Percentiles rank a stretch among this genome's conserved stretches.
Conservation (phyloP, 169 alveolate genomes). For the Besnoitia besnoiti region DNA sequence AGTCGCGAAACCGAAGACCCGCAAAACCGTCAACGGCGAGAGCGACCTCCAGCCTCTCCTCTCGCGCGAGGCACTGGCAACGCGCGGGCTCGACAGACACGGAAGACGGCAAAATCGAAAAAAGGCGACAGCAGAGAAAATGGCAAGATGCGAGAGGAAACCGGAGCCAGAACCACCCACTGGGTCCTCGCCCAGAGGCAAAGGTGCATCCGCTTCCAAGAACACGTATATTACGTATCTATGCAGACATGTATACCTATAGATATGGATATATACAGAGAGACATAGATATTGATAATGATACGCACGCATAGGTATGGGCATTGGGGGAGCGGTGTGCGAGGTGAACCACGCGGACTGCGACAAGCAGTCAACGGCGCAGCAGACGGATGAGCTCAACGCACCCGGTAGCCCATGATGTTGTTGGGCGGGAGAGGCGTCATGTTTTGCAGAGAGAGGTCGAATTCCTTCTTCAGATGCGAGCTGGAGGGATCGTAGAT, state of each 20-base stretch:
- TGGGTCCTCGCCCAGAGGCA: too few relatives aligned
- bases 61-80: too few relatives aligned
- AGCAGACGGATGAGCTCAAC: background rate
- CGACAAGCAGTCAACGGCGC: background rate
- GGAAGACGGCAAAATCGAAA: too few relatives aligned
- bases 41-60: background rate
- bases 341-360: background rate
- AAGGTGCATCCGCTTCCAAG: too few relatives aligned
- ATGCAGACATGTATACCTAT: background rate
- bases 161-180: too few relatives aligned
- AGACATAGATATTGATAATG: background rate
- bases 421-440: background rate
- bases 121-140: background rate
- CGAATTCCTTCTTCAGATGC: slow-evolving; percentile 7
- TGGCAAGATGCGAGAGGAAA: background rate
- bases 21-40: background rate
- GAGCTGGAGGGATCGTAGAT: slow-evolving; percentile 62
- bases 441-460: slow-evolving; percentile 5
- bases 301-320: background rate
- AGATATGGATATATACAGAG: background rate
- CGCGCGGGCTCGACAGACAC: too few relatives aligned
- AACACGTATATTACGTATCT: too few relatives aligned
- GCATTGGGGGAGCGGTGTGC: background rate
- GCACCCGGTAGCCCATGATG: slow-evolving; percentile 47
- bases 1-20: background rate